Evolutionary conservation across 1,139 yeast species (phyloP), one percentile per base, ranked within the genome.

Genomic region (Magnusiomyces fungicola): DNA sequence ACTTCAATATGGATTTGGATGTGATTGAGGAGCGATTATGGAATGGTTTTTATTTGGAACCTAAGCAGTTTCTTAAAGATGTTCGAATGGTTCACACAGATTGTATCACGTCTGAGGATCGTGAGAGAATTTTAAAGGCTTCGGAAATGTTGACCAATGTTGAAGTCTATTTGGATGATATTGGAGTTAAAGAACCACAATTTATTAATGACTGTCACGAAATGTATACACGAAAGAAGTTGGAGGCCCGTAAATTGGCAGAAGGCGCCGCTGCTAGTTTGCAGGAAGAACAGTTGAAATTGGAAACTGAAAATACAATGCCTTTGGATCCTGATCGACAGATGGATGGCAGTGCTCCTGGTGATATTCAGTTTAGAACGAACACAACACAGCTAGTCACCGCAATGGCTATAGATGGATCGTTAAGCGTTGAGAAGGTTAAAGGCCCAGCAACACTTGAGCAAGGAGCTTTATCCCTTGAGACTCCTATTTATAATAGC

Each of bases 81-180:
- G 76, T 94, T 46, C 87, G 81, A 62, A 75, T 85, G 79, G 90
- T 94, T 44, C 83, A 87, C 43, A 74, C 75, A 43, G 99, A 94
- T 68, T 78, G 95, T 0, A 73, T 76, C 29, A 79, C 82, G 0
- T 69, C 76, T 6, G 89, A 87, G 1, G 97, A 90, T 56, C 75
- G 97, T 45, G 98, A 92, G 54, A 71, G 96, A 47, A 72, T 83
- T 14, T 75, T 90, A 51, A 89, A 86, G 64, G 96, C 97, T 0
- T 86, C 92, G 53, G 98, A 94, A 66, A 89, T 94, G 97, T 76
- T 80, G 62, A 95, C 97, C 9, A 90, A 92, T 69, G 96, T 96
- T 0, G 96, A 89, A 66, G 95, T 94, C 63, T 95, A 94, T 10
- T 77, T 92, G 48, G 98, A 94, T 60, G 99, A 94, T 55, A 81